A percentile compares a stretch with the other conserved stretches of the same genome.
Conservation (phyloP, 1,139 yeast genomes). For the Candida buenavistaensis region DNA sequence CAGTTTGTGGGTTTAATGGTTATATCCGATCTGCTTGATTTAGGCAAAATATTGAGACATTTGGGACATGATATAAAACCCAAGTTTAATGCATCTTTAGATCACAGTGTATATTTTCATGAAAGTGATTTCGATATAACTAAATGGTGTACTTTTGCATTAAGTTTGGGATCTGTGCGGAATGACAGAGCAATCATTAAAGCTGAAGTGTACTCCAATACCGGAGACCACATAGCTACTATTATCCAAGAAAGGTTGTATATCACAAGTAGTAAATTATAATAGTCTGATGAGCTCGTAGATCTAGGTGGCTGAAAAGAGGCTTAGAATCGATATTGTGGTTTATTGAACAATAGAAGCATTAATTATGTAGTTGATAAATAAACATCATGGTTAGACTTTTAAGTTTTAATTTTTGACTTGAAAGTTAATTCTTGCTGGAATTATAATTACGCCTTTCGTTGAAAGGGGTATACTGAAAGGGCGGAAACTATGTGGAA, state of each 20-base stretch:
- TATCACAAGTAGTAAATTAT: conserved; percentile 17
- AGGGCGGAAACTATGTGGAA: too few species aligned
- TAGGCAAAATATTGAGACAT: conserved; percentile 26
- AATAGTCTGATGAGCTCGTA: too few species aligned
- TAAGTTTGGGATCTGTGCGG: too few species aligned
- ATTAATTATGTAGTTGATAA: too few species aligned
- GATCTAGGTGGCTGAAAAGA: too few species aligned
- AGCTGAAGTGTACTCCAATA: conserved; percentile 54
- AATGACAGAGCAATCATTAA: conserved; percentile 56
- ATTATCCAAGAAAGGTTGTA: conserved; percentile 67
- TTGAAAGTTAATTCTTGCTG: too few species aligned
- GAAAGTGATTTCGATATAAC: conserved; percentile 50
- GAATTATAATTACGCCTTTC: too few species aligned
- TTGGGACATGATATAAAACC: conserved; percentile 23
- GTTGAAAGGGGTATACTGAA: too few species aligned
- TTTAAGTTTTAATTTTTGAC: too few species aligned
- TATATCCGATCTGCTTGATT: conserved; percentile 54
- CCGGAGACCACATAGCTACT: conserved; percentile 59
- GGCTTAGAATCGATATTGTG: too few species aligned
- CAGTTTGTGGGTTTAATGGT: conserved; percentile 62
- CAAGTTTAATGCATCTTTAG: conserved; percentile 54
- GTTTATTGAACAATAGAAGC: too few species aligned
- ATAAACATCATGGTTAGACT: too few species aligned
- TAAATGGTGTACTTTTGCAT: conserved; percentile 53
- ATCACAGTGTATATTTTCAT: conserved; percentile 70